These are phyloP conservation scores for Lizonia empirigonia DNA, from an alignment of 2,329 filamentous ascomycete genomes.

Conservation along the genomic window DNA sequence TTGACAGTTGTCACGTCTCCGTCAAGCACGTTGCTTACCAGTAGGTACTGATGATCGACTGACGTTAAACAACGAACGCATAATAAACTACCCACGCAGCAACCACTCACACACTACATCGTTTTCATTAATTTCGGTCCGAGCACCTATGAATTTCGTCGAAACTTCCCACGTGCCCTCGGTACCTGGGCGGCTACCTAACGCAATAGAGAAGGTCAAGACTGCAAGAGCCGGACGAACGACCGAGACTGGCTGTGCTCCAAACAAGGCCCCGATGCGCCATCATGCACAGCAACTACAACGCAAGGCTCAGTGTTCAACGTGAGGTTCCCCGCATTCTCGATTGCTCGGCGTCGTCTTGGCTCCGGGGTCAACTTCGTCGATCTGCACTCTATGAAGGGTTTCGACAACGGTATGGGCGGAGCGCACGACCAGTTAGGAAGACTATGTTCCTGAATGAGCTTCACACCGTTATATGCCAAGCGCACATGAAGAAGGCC, in stretches of 20 bases:
- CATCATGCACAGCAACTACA: conserved; percentile 11
- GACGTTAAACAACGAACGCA: not conserved
- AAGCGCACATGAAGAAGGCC: not conserved
- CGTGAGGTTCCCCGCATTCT: conserved; percentile 17
- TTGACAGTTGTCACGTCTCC: not conserved
- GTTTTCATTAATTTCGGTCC: not conserved
- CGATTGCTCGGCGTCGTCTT: conserved; percentile 3
- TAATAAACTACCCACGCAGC: not conserved
- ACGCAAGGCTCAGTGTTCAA: conserved; percentile 9
- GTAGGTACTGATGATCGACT: not conserved
- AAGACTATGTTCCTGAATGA: conserved; percentile 12
- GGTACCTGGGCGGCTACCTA: conserved; percentile 16
- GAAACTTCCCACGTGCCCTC: conserved; percentile 16
- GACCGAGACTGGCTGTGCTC: conserved; percentile 16
- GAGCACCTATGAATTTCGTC: conserved; percentile 7
- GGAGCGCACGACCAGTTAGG: conserved; percentile 9
- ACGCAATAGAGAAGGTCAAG: conserved; percentile 34
- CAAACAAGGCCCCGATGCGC: conserved; percentile 19
- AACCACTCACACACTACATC: conserved; percentile 1
- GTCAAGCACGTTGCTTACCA: not conserved
- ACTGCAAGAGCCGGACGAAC: conserved; percentile 13
- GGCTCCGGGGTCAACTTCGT: not conserved
- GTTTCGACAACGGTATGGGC: not conserved
- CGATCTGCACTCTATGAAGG: conserved; percentile 11
- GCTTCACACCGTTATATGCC: conserved; percentile 13